Conservation (phyloP, 1,284 basidiomycete species). For the Prillingera fragicola region DNA sequence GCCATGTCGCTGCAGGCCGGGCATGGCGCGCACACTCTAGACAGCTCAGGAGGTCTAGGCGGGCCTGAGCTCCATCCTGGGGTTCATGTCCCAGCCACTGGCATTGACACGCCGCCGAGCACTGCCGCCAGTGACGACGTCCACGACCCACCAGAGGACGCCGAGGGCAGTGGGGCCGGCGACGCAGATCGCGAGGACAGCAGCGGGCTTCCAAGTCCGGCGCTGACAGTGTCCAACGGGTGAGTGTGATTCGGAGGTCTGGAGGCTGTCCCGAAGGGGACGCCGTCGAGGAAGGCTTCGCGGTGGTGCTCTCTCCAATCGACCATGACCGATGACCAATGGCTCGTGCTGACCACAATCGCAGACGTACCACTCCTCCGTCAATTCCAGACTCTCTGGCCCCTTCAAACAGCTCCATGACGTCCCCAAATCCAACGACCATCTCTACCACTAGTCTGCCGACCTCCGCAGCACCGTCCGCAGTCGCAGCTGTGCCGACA, state of each 20-base stretch:
- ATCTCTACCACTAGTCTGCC: constrained; percentile 12
- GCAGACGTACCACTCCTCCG: constrained; percentile 18
- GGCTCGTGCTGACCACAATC: constrained; percentile 6
- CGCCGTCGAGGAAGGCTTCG: no score
- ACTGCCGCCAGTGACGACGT: not conserved
- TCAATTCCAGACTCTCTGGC: constrained; percentile 12
- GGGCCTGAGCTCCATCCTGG: not conserved
- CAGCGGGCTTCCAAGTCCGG: constrained; percentile 16
- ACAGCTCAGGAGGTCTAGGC: not conserved
- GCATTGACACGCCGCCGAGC: not conserved
- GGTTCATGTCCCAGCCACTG: not conserved
- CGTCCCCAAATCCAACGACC: constrained; percentile 12
- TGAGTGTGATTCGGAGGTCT: constrained; percentile 9
- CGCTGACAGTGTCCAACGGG: constrained; percentile 22
- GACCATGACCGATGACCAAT: not conserved
- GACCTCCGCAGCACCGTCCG: not conserved
- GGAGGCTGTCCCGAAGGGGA: no score
- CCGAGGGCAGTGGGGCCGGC: no score
- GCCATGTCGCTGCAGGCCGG: constrained; percentile 10
- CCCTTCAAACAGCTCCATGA: constrained; percentile 8
- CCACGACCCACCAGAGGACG: not conserved
- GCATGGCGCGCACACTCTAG: constrained; percentile 6
- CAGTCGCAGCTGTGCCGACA: not conserved
- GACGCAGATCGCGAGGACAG: not conserved
- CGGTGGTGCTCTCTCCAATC: not conserved